Evolutionary conservation across 805 yeast genomes (phyloP), one percentile per base, ranked within the genome.

Genomic region (Priceomyces fermenticarens): DNA sequence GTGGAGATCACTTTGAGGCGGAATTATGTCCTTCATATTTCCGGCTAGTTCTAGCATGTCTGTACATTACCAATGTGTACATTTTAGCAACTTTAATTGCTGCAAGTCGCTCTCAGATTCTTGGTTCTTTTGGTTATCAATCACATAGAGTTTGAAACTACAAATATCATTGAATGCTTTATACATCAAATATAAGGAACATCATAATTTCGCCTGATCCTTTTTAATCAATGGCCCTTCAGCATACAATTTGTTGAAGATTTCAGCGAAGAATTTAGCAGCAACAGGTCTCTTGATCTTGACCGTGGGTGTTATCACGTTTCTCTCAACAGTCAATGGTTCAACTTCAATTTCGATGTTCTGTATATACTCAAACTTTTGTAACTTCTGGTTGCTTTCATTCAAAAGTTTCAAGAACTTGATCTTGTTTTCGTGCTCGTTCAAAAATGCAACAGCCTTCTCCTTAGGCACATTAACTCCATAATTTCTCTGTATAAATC

Each of bases 261-360:
- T 45, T 9, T 51, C 48, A 29, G 42, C 49, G 42, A 67, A 65
- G 46, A 41, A 57, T 41, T 58, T 58, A 31, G 51, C 41, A 31
- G 67, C 67, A 28, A 62, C 37, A 10, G 71, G 70, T 45, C 75
- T 60, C 50, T 63, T 69, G 40, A 70, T 56, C 52, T 70, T 70
- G 61, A 67, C 51, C 1, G 74, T 70, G 23, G 73, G 73, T 1
- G 75, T 70, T 16, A 70, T 57, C 1, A 69, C 66, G 37, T 65
- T 63, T 16, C 54, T 55, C 32, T 63, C 72, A 9, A 65, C 51
- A 11, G 60, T 65, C 48, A 70, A 61, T 9, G 75, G 75, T 35
- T 70, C 72, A 33, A 69, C 52, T n/a, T 52, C 65, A 40, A 67
- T 49, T 27, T 47, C 39, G 11, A 65, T 48, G 44, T 70, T 70